These are phyloP conservation scores for Ogataea polymorpha DNA, from an alignment of 805 yeast genomes.

Conservation along the genomic window DNA sequence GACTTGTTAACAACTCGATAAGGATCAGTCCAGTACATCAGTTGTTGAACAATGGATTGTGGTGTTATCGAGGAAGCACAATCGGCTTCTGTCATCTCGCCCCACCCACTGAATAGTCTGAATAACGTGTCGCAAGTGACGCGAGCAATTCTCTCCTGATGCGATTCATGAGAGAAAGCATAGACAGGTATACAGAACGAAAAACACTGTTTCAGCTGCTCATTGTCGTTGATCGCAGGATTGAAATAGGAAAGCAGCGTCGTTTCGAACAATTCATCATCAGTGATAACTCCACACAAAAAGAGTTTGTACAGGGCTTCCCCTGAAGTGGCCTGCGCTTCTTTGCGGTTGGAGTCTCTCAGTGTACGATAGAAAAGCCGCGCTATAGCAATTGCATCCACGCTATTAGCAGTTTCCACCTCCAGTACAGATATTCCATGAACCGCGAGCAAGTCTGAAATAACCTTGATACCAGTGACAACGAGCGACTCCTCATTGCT, in stretches of 20 bases:
- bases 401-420: conserved; percentile 47
- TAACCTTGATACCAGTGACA: conserved; percentile 60
- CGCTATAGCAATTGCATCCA: conserved; percentile 64
- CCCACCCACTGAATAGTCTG: conserved; percentile 47
- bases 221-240: conserved; percentile 60
- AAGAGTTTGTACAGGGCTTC: conserved; percentile 83
- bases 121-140: conserved; percentile 65
- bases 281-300: conserved; percentile 70
- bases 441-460: conserved; percentile 73
- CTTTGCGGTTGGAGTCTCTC: conserved; percentile 53
- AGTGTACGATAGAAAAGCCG: conserved; percentile 67
- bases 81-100: conserved; percentile 36
- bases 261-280: conserved; percentile 68
- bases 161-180: conserved; percentile 68
- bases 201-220: conserved; percentile 70
- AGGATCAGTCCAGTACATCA: conserved; percentile 86
- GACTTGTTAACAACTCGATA: conserved; percentile 50
- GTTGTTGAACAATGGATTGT: conserved; percentile 58
- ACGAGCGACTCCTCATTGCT: conserved; percentile 60
- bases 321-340: conserved; percentile 75
- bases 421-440: conserved; percentile 73
- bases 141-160: conserved; percentile 63
- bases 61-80: conserved; percentile 39
- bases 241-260: conserved; percentile 73
- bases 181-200: conserved; percentile 88